Percentiles rank a stretch among this genome's conserved stretches.
Evolutionary conservation across 371 early-diverging fungal genomes (phyloP).

Genomic region (Apophysomyces sp.): DNA sequence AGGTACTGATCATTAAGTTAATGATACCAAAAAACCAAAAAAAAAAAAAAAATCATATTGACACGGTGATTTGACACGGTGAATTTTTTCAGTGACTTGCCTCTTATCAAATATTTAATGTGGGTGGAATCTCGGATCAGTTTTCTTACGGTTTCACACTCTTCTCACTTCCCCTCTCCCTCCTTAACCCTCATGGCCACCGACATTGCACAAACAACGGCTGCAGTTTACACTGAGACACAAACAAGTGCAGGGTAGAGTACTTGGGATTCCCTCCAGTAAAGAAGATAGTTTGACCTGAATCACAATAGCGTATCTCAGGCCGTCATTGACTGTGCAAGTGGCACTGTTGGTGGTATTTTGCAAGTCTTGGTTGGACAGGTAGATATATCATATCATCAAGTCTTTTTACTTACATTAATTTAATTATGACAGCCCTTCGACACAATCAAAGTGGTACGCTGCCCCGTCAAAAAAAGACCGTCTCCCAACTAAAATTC

Average conservation of each 20-base stretch:
- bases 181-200: neutral
- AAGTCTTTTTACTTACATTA: conserved; percentile 3
- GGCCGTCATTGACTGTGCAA: conserved; percentile 74
- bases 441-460: conserved; percentile 84
- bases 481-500: neutral
- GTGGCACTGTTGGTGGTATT: conserved; percentile 79
- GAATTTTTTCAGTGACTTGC: neutral
- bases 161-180: neutral
- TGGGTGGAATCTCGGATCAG: neutral
- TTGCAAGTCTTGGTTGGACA: conserved; percentile 81
- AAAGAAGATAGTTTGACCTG: neutral
- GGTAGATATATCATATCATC: conserved; percentile 28
- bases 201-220: conserved; percentile 1
- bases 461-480: conserved; percentile 10
- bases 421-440: conserved; percentile 62
- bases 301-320: conserved; percentile 29
- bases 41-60: neutral
- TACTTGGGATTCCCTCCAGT: neutral
- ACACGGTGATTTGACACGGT: neutral
- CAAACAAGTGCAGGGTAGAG: conserved; percentile 18
- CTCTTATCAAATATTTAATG: neutral
- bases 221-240: neutral
- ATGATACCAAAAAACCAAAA: neutral
- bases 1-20: too few relatives aligned
- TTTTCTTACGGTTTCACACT: neutral